Evolutionary conservation across 768 basidiomycete genomes (phyloP), one percentile per base, ranked within the genome.

Genomic region (Agaricus blazei): DNA sequence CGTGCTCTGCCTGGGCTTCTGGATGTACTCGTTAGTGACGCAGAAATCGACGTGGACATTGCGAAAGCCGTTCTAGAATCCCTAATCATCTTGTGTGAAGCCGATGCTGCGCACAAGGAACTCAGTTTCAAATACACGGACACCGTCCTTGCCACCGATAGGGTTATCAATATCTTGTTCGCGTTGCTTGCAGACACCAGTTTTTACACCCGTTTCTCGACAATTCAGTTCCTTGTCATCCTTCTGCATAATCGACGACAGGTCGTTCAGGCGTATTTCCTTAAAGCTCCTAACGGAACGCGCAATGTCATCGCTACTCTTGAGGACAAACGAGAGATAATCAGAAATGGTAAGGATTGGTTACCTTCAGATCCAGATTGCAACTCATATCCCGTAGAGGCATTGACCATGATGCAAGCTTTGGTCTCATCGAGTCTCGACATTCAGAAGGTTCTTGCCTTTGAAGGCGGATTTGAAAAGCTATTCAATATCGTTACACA

Each of bases 381-480:
- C 4, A 45, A 24, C 23, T 59, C 27, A 56, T 27, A 34, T 40
- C 40, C 59, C 60, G 62, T 71, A 91, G 92, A 98, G 79, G 87
- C 85, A 24, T 83, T 97, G 38, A 76, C 84, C 14, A 83, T 95
- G 72, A 78, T 94, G 34, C 90, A 95, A 58, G 75, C 84, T 4
- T 75, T 99, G 12, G 83, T 89, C 37, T 83, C 84, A 0, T 88
- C 94, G 62, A 98, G 90, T 62, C 82, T 90, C 31, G 93, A 98
- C 67, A 90, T 99, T 36, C 96, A 98, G 65, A 98, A 98, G 70
- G 85, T 98, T 29, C 83, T 98, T 44, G 93, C 95, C 0, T 99
- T 99, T 63, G 93, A 94, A 62, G 94, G 97, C 19, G 91, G 90
- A 1, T 98, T 99, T 64, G 97, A 99, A 74, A 92, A 88, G 66